Evolutionary conservation across 441 rosid genomes (phyloP), one percentile per base, ranked within the genome.

Genomic region (Flueggea neowawraea): DNA sequence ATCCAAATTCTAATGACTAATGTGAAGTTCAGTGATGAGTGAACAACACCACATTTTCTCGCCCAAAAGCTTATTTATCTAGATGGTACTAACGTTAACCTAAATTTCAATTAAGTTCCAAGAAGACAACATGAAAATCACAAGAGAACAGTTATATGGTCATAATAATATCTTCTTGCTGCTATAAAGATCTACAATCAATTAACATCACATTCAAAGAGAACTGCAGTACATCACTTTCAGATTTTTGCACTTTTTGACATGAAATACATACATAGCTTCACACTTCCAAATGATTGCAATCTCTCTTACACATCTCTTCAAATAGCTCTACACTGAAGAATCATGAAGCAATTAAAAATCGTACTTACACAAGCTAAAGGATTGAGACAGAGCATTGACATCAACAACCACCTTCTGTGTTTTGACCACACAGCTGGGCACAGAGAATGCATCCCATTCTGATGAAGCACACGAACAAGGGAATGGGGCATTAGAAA

Each of bases 381-480:
- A 71, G 97, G 96, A 72, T 84, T 91, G 70, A 91, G 92, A 61
- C 92, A 82, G 49, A 91, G 84, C 97, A 94, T 89, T 71, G 99
- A 89, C 97, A 91, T 94, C 71, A 94, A 69, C 71, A 91, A 84
- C 99, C 97, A 94, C 70, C 96, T 86, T 70, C 96, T 73, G 69
- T 91, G 97, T 80, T 87, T 91, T 67, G 99, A 94, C 99, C 97
- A 94, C 57, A 94, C 69, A 47, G 97, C 96, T 60, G 99, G 97
- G 76, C 99, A 94, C 12, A 94, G 83, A 50, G 97, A 94, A 78
- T 94, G 99, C 84, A 91, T 80, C 50, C 99, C 99, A 73, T 84
- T 89, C 99, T 94, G 90, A 64, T 8, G 28, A 22, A 22, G 57
- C 65, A 22, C 48, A 70, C 22, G 58, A 62, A 3, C 70, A 59